These are phyloP conservation scores for Arabidopsis suecica DNA, from an alignment of 345 rosid genomes.

Conservation along the genomic window DNA sequence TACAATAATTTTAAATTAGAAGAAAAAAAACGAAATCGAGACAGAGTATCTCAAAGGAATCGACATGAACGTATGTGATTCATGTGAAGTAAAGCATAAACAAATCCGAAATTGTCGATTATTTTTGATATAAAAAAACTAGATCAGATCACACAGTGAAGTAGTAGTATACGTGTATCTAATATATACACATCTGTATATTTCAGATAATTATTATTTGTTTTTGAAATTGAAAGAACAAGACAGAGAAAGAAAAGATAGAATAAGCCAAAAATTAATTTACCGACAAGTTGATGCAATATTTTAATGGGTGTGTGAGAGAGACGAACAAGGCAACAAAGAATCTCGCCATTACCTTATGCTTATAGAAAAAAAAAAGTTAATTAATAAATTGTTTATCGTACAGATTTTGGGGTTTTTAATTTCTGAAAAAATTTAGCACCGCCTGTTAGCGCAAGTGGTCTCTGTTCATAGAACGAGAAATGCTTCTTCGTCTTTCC, in stretches of 20 bases:
- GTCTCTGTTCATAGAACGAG: constrained; percentile 27
- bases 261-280: constrained; percentile 41
- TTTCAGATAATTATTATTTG: constrained; percentile 15
- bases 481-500: constrained; percentile 1
- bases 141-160: constrained; percentile 41
- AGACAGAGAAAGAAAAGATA: constrained; percentile 36
- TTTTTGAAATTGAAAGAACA: constrained; percentile 13
- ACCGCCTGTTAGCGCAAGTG: constrained; percentile 50
- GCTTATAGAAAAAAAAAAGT: neutral
- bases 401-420: neutral
- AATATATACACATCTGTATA: constrained; percentile 34
- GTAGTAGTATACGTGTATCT: constrained; percentile 35
- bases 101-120: constrained; percentile 33
- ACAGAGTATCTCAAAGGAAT: constrained; percentile 45
- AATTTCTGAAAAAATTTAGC: constrained; percentile 22
- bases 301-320: constrained; percentile 42
- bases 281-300: constrained; percentile 55
- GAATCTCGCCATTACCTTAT: constrained; percentile 51
- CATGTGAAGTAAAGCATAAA: constrained; percentile 42
- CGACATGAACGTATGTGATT: constrained; percentile 49
- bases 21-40: constrained; percentile 12
- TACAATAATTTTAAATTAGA: constrained; percentile 22
- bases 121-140: neutral
- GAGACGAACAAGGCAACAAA: constrained; percentile 15
- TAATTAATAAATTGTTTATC: constrained; percentile 22